Base-by-base conservation (phyloP, 441 rosid species). In the Brassica hybrid region DNA sequence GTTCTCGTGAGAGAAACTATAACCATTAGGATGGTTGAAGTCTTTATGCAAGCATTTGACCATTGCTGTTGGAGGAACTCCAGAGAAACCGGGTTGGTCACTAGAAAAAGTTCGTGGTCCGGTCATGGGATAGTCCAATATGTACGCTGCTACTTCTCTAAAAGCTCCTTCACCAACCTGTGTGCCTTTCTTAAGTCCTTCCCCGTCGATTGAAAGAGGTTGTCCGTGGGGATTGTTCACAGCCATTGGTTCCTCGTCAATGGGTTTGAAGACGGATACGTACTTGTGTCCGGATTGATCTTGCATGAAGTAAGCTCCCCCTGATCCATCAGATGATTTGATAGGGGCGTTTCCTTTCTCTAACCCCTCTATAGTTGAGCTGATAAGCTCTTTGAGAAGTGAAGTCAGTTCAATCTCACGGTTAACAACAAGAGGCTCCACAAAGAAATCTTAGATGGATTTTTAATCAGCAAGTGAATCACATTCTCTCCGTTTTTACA, bases 231-330 rank as follows among this genome's bases (percentile, higher is more conserved):
- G 94, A 74, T 89, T 90, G 73, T 90, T 92, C 66, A 84, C 84
- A 78, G 95, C 94, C 91, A 87, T 88, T 54, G 97, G 97, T 67
- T 90, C 97, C 83, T 91, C 97, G 58, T 91, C 97, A 25, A 82
- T 82, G 59, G 96, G 97, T 70, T 93, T 93, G 70, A 93, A 91
- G 71, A 93, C 91, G 0, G 94, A 85, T 65, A 88, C 75, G 75
- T 81, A 85, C 23, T 84, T 85, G 74, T 79, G 81, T 38, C 91
- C 91, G 2, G 82, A 84, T 59, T 84, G 79, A 80, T 90, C 93
- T 79, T 85, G 90, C 96, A 89, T 89, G 69, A 89, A 87, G 80
- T 89, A 93, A 66, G 89, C 88, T 71, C 97, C 97, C 67, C 97
- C 97, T 21, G 92, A 81, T 36, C 97, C 97, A 74, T 91, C 96